A percentile compares a stretch with the other conserved stretches of the same genome.
Evolutionary conservation across 2,329 filamentous ascomycete genomes (phyloP).

Genomic region (Penicillium sp.): DNA sequence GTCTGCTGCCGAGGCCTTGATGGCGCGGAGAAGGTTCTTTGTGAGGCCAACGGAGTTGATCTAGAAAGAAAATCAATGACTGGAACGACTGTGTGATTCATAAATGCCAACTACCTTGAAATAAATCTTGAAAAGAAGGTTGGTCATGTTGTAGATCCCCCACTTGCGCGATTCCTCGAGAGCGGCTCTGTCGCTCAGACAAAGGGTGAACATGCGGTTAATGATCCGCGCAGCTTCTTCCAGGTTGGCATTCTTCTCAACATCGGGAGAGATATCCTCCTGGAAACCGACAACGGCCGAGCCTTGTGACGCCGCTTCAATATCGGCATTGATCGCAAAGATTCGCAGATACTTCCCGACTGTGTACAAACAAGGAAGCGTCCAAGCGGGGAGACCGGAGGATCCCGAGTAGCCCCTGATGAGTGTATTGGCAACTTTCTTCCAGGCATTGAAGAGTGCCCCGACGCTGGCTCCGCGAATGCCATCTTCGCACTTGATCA

Average conservation of each 20-base stretch:
- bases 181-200: conserved; percentile 82
- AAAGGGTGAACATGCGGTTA: conserved; percentile 89
- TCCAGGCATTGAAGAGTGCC: conserved; percentile 87
- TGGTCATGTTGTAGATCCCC: conserved; percentile 94
- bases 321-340: conserved; percentile 90
- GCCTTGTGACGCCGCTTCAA: conserved; percentile 58
- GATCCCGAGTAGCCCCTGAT: conserved; percentile 76
- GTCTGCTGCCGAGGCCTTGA: conserved; percentile 75
- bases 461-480: conserved; percentile 64
- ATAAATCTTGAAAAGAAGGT: conserved; percentile 96
- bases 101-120: conserved; percentile 63
- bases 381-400: conserved; percentile 79
- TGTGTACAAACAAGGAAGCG: conserved; percentile 84
- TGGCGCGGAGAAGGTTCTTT: conserved; percentile 82
- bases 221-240: conserved; percentile 89
- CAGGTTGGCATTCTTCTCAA: conserved; percentile 78
- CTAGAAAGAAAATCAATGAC: conserved; percentile 32
- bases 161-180: conserved; percentile 93
- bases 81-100: not conserved
- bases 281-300: conserved; percentile 59
- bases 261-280: conserved; percentile 78
- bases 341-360: conserved; percentile 81
- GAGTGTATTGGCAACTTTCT: conserved; percentile 73
- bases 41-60: conserved; percentile 86
- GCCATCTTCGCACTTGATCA: conserved; percentile 66